Percentiles rank a stretch among this genome's conserved stretches.
Conservation (phyloP, 2,329 filamentous ascomycete species). For the Decorospora gaudefroyi region DNA sequence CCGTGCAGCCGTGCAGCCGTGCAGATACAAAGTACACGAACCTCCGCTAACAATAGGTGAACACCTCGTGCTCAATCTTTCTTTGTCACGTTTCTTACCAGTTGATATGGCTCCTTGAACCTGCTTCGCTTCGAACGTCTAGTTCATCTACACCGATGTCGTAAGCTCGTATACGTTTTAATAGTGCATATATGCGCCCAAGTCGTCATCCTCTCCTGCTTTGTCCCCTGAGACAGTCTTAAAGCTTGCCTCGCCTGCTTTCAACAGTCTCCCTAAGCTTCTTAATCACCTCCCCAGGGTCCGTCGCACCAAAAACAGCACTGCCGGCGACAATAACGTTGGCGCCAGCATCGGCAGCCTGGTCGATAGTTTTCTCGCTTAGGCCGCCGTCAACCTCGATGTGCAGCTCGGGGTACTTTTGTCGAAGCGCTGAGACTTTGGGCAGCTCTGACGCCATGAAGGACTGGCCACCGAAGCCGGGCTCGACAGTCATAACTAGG, state of each 20-base stretch:
- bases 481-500: conserved; percentile 96
- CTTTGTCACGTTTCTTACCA: too few relatives aligned
- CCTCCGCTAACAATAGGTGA: not conserved
- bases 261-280: conserved; percentile 80
- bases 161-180: conserved; percentile 4
- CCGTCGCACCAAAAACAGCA: conserved; percentile 90
- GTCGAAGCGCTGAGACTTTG: conserved; percentile 83
- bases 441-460: conserved; percentile 97
- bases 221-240: conserved; percentile 1
- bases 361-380: conserved; percentile 85
- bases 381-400: conserved; percentile 97
- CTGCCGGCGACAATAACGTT: conserved; percentile 98
- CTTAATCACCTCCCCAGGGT: conserved; percentile 85
- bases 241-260: conserved; percentile 53
- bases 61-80: too few relatives aligned
- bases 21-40: not conserved
- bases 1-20: conserved; percentile 1
- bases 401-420: conserved; percentile 86
- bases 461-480: conserved; percentile 96
- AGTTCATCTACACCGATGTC: conserved; percentile 3
- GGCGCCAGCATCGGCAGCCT: conserved; percentile 91
- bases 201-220: not conserved
- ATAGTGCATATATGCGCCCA: not conserved
- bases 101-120: too few relatives aligned
- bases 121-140: not conserved